Evolutionary conservation across 2,329 filamentous ascomycete genomes (phyloP), one percentile per base, ranked within the genome.

Genomic region (Podosphaera aphanis): DNA sequence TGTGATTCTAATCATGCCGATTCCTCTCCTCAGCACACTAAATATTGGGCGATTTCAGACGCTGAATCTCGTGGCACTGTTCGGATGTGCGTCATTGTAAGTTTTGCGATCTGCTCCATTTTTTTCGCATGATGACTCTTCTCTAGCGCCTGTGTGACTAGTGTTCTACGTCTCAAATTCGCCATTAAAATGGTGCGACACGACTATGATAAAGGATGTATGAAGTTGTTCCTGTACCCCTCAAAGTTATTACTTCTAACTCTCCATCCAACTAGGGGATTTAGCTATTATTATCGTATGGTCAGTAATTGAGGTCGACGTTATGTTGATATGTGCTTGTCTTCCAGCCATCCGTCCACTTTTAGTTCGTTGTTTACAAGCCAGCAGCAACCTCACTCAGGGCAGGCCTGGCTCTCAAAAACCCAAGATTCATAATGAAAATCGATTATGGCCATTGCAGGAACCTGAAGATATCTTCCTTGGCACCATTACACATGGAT

Each of bases 31-130:
- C 45, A 71, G 72, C 2, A 64, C 66, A 40, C 73, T 80, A 66
- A 69, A 70, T 27, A 60, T 80, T 11, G 74, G 74, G 1, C 64
- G 59, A 49, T 77, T 74, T 50, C 75, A 79, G 52, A 36, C 8
- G 43, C 66, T 71, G 16, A 77, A 78, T 31, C 77, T 76, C 0
- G 80, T 81, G 57, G 70, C 71, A 50, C 77, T 76, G 0, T 81
- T 81, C 57, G 70, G 71, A 50, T 73, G 77, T 47, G 76, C 75
- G 50, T 66, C 73, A 37, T 79, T 81, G 53, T 74, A 73, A 23
- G 69, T 71, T 27, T n/a, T 38, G 6, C 6, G 7, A 2, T 25
- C 18, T 45, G 16, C 16, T 15, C 18, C 10, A 1, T 16, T 40
- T n/a, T n/a, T n/a, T n/a, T 5, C 41, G 7, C 23, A n/a, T 27